Base-by-base conservation (phyloP, 768 basidiomycete genomes). In the Termitomyces sp. region DNA sequence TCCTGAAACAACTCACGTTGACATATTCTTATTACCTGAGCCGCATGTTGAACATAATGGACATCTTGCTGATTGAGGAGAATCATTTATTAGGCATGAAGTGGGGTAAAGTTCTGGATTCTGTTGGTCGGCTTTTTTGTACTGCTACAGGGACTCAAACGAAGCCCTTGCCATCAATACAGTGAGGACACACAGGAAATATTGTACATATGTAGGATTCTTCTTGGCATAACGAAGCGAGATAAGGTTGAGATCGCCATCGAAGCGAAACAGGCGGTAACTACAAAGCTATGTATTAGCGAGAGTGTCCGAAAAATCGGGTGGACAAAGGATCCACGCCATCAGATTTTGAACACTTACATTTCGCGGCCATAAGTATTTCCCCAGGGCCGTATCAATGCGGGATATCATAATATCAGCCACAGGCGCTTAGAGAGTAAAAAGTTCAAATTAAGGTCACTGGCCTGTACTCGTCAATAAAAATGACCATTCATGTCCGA, bases 1-100 rank as follows among this genome's bases (percentile, higher is more conserved):
- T 37, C 20, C 33, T 32, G 4, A 5, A 39, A n/a, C 18, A n/a
- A 56, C 67, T 46, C 46, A 69, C 68, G 52, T 54, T 67, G 67
- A 45, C 62, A 66, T 45, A 63, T 66, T 37, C 59, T 63, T 30
- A 64, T 48, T 34, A 62, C 34, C 6, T 60, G 57, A 33, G 57
- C 60, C 27, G 62, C 62, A 50, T 46, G 50, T 18, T 27, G 48
- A 33, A 43, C 20, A 30, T 46, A 40, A 43, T 50, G 13, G 34
- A 42, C 12, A 20, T 48, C 44, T 32, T 45, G 7, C 39, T 45
- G 54, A 43, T 32, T 58, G 34, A 36, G 26, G 48, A 53, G 16
- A 40, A 27, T 30, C 56, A 48, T 58, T 14, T 43, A 42, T 32
- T 40, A 43, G 49, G 45, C 58, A 62, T 62, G 45, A 18, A 33